Base-by-base conservation (phyloP, 75 land plant species). In the Selaginella moellendorffii region DNA sequence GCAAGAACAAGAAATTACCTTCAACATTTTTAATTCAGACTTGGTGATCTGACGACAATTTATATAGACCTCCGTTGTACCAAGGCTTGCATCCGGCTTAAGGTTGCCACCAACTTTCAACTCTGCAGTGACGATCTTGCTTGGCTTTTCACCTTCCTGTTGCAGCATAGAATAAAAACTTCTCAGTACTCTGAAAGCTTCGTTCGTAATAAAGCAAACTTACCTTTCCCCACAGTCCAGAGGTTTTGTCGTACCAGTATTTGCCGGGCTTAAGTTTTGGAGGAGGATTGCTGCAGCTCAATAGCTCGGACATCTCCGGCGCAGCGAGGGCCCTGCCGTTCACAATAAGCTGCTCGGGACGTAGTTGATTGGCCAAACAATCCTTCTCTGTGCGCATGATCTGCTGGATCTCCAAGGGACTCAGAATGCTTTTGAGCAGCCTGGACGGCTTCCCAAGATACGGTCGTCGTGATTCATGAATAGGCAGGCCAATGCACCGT, bases 211-310 rank as follows among this genome's bases (percentile, higher is more conserved):
- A 24, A 61, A 9, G 18, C 42, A 59, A 22, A 56, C 72, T 76
- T 62, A 93, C 99, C 97, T 90, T 86, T 65, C 99, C 99, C 99
- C 99, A 95, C 52, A 82, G 79, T n/a, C 99, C 99, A 27, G 97
- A 86, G 52, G 84, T 85, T 69, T 85, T 85, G 63, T 95, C 99
- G 67, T 95, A 95, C 99, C 99, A 95, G 73, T 86, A 95, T 20
- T 63, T 72, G 24, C 99, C 99, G 1, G 97, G 97, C 64, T 83
- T 85, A 46, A 95, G 54, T 77, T 81, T 86, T 21, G 58, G 67
- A 20, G 99, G 97, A 22, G 99, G 97, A 65, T 75, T 80, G 21
- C 73, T 53, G 54, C 97, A 95, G 22, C 62, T 73, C 60, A 80
- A 81, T 61, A 95, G 56, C 30, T 72, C 20, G 10, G 68, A 77